Percentiles rank a stretch among this genome's conserved stretches.
phyloP scores from a whole-genome alignment of 2,329 filamentous ascomycete species.

The Alternaria arbusti region DNA sequence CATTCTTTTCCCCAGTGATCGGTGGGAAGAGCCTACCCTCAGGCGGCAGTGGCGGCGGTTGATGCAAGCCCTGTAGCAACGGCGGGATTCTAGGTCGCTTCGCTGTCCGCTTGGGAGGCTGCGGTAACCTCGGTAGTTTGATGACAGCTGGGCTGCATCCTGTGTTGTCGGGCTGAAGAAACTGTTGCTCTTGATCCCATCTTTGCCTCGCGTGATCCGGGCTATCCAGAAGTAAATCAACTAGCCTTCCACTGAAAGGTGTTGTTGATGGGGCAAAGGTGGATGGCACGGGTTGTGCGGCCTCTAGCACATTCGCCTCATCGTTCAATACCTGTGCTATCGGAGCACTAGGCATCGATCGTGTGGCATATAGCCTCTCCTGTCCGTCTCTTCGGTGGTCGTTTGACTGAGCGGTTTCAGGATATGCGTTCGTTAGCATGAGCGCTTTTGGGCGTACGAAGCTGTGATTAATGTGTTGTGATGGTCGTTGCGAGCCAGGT shows the following conservation, averaged over 20 bases:
- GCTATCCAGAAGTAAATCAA: conserved; percentile 34
- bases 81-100: conserved; percentile 53
- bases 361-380: not conserved
- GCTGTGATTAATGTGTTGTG: conserved; percentile 3
- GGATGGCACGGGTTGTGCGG: conserved; percentile 16
- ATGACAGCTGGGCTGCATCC: conserved; percentile 32
- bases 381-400: conserved; percentile 5
- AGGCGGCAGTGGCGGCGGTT: conserved; percentile 61
- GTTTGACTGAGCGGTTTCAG: conserved; percentile 5
- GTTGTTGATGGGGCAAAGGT: conserved; percentile 18
- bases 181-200: conserved; percentile 30
- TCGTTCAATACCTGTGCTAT: conserved; percentile 46
- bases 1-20: conserved; percentile 59
- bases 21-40: conserved; percentile 66
- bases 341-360: conserved; percentile 36
- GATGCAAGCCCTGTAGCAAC: conserved; percentile 65
- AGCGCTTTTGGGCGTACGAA: conserved; percentile 10
- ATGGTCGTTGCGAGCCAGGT: conserved; percentile 2
- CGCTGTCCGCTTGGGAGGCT: conserved; percentile 37
- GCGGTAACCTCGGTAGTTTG: conserved; percentile 50
- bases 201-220: conserved; percentile 20
- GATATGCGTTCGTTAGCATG: conserved; percentile 6
- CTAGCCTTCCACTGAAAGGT: conserved; percentile 38
- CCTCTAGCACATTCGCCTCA: conserved; percentile 18
- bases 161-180: conserved; percentile 15